phyloP scores from a whole-genome alignment of 176 grass and related monocot species.

The Juncus inflexus region DNA sequence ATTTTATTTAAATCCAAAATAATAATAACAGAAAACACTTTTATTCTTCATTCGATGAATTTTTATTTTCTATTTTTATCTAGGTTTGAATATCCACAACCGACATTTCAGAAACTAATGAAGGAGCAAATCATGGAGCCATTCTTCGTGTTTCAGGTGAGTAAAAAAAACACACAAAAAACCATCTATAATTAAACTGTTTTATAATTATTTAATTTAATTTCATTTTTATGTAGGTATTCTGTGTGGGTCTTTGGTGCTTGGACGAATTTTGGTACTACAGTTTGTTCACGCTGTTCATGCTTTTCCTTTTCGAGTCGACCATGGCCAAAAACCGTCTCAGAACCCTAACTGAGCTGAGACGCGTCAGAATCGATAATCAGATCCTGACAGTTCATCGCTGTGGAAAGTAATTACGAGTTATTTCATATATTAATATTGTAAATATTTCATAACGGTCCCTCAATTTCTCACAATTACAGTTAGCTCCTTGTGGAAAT shows the following conservation, averaged over 20 bases:
- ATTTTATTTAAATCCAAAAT: too few relatives aligned
- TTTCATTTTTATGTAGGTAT: constrained; percentile 60
- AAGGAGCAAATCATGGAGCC: constrained; percentile 95
- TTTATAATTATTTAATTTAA: constrained; percentile 18
- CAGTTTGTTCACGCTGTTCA: constrained; percentile 98
- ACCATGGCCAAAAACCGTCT: constrained; percentile 98
- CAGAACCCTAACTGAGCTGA: constrained; percentile 93
- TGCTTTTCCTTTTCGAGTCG: constrained; percentile 99
- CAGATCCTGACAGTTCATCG: constrained; percentile 78
- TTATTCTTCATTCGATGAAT: neutral
- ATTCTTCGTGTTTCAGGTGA: constrained; percentile 99
- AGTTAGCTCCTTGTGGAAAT: too few relatives aligned
- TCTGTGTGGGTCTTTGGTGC: constrained; percentile 95
- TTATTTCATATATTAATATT: too few relatives aligned
- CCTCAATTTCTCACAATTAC: too few relatives aligned
- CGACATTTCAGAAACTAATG: constrained; percentile 98
- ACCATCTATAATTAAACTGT: neutral
- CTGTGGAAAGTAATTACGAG: constrained; percentile 64
- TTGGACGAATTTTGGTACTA: constrained; percentile 99
- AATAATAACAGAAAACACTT: neutral
- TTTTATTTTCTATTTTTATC: too few relatives aligned
- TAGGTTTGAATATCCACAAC: constrained; percentile 99
- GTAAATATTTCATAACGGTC: too few relatives aligned
- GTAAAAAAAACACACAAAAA: neutral
- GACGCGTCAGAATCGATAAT: constrained; percentile 97